These are phyloP conservation scores for Eruca vesicaria DNA, from an alignment of 441 rosid genomes.

Conservation along the genomic window DNA sequence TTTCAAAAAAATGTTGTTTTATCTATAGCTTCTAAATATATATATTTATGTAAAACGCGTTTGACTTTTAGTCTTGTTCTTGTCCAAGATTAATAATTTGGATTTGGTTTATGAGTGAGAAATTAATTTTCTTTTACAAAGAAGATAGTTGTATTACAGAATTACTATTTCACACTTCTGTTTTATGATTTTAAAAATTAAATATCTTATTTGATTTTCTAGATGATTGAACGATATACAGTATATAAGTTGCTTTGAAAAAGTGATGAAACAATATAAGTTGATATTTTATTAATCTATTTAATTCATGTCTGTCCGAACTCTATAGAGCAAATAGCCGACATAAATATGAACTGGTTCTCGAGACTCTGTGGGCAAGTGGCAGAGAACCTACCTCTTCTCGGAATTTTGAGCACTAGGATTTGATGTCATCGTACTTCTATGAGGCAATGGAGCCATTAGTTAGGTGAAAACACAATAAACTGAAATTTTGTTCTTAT, in stretches of 20 bases:
- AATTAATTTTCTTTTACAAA: neutral
- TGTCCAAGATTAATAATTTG: neutral
- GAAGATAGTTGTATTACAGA: neutral
- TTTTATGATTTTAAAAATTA: neutral
- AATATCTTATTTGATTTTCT: neutral
- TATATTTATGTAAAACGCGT: neutral
- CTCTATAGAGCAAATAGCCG: neutral
- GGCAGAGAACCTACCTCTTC: neutral
- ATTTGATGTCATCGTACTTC: neutral
- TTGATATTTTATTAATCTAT: neutral
- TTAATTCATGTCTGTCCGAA: neutral
- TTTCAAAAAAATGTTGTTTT: neutral
- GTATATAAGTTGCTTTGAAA: neutral
- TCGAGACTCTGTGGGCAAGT: neutral
- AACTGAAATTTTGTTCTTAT: neutral
- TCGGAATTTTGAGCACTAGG: neutral
- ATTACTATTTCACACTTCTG: neutral
- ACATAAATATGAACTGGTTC: neutral
- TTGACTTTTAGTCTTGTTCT: slow-evolving; percentile 6
- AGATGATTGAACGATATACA: neutral
- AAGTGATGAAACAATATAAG: neutral
- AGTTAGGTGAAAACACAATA: neutral
- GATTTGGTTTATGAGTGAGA: neutral
- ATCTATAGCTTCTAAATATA: too few relatives aligned
- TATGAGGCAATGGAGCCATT: neutral